Evolutionary conservation across 1,139 yeast species (phyloP).

Genomic region (Geotrichum siamense): DNA sequence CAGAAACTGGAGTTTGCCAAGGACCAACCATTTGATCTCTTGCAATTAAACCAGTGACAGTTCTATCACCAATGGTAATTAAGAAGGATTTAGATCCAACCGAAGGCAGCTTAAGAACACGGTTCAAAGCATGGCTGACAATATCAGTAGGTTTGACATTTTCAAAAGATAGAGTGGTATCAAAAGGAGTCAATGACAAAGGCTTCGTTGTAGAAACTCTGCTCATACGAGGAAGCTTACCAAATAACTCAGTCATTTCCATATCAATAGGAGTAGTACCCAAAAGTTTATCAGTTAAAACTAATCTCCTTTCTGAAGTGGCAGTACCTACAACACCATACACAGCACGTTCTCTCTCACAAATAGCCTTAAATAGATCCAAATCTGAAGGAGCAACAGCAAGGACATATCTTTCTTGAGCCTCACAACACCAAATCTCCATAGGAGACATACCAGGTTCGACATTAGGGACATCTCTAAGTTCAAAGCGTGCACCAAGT

Average conservation of each 20-base stretch:
- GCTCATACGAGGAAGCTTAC: constrained; percentile 94
- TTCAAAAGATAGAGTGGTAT: constrained; percentile 29
- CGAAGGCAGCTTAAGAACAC: constrained; percentile 84
- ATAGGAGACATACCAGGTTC: constrained; percentile 99
- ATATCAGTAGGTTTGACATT: constrained; percentile 18
- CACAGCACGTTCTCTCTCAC: constrained; percentile 94
- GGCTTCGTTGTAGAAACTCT: constrained; percentile 64
- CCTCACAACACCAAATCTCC: constrained; percentile 99
- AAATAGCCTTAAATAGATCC: constrained; percentile 62
- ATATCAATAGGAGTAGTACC: constrained; percentile 84
- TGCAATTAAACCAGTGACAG: constrained; percentile 92
- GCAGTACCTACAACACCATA: constrained; percentile 95
- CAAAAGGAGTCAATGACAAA: constrained; percentile 49
- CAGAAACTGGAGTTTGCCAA: constrained; percentile 99
- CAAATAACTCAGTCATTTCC: constrained; percentile 94
- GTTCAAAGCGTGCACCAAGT: constrained; percentile 87
- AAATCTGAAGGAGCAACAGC: constrained; percentile 84
- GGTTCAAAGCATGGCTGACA: constrained; percentile 47
- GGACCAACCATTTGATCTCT: constrained; percentile 99
- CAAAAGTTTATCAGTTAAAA: constrained; percentile 72
- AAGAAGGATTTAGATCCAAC: constrained; percentile 94
- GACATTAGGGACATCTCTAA: constrained; percentile 80
- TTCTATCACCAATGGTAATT: constrained; percentile 95
- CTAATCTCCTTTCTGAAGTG: constrained; percentile 73
- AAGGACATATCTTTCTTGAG: constrained; percentile 94